Evolutionary conservation across 345 rosid species (phyloP).

Genomic region (Lumnitzera littorea): DNA sequence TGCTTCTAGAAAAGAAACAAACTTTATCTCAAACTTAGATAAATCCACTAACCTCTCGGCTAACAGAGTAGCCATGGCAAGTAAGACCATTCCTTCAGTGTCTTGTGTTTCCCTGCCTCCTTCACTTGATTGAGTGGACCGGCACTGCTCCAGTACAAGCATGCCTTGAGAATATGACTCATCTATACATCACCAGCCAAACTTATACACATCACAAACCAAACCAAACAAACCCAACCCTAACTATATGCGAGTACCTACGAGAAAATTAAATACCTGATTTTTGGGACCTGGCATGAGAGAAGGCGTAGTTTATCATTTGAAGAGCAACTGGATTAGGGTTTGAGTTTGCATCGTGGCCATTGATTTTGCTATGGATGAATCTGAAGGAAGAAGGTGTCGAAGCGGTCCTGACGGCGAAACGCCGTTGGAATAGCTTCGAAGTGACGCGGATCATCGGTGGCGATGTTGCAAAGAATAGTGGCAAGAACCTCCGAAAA

Average conservation of each 20-base stretch:
- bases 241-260: neutral
- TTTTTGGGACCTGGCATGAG: constrained; percentile 57
- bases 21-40: neutral
- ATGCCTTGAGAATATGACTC: constrained; percentile 73
- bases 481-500: too few relatives aligned
- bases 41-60: constrained; percentile 42
- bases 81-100: constrained; percentile 55
- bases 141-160: constrained; percentile 81
- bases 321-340: constrained; percentile 56
- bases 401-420: neutral
- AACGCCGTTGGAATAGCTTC: neutral
- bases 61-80: constrained; percentile 75
- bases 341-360: constrained; percentile 23
- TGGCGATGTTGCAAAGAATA: too few relatives aligned
- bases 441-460: constrained; percentile 2
- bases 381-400: constrained; percentile 23
- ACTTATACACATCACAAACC: constrained; percentile 6
- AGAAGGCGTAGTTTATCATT: constrained; percentile 85
- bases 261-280: constrained; percentile 39
- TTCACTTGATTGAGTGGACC: constrained; percentile 43
- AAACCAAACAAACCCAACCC: neutral
- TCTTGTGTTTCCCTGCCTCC: constrained; percentile 42
- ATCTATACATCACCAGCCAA: constrained; percentile 22
- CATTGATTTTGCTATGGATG: constrained; percentile 39
- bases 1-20: neutral